phyloP scores from a whole-genome alignment of 2,329 filamentous ascomycete species.

The Pseudogymnoascus pannorum region DNA sequence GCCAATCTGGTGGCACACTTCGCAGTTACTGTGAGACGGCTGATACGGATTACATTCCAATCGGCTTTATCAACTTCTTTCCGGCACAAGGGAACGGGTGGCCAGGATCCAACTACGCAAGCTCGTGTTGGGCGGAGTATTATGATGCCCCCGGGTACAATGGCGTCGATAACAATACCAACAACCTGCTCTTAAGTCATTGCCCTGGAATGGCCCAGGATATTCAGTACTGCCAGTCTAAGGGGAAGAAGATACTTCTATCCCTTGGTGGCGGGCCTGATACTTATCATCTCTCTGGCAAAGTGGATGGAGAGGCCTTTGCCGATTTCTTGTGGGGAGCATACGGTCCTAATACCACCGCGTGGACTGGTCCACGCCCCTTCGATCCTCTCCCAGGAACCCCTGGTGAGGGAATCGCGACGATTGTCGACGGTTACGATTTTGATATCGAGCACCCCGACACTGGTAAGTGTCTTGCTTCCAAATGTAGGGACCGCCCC shows the following conservation, averaged over 20 bases:
- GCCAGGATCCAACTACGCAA: conserved; percentile 36
- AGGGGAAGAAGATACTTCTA: conserved; percentile 35
- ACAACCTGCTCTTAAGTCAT: conserved; percentile 28
- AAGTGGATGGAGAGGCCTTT: conserved; percentile 30
- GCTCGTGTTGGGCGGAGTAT: conserved; percentile 31
- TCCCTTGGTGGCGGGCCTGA: conserved; percentile 31
- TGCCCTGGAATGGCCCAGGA: conserved; percentile 32
- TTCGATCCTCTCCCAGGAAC: conserved; percentile 17
- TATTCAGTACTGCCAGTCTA: conserved; percentile 34
- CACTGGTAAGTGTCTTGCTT: conserved; percentile 11
- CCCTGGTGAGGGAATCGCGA: conserved; percentile 18
- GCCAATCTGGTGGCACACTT: neutral
- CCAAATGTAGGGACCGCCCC: neutral
- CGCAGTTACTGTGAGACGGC: conserved; percentile 32
- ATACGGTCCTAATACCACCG: conserved; percentile 33
- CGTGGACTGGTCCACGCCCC: conserved; percentile 24
- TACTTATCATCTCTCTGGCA: conserved; percentile 32
- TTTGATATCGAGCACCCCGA: conserved; percentile 26
- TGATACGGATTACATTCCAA: conserved; percentile 36
- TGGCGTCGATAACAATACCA: conserved; percentile 25
- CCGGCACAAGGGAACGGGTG: conserved; percentile 36
- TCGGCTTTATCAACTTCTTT: conserved; percentile 37
- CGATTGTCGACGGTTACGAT: conserved; percentile 27
- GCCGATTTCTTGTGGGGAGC: conserved; percentile 34
- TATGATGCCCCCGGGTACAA: conserved; percentile 31